Base-by-base conservation (phyloP, 805 yeast genomes). In the Starmerella vaccinii region DNA sequence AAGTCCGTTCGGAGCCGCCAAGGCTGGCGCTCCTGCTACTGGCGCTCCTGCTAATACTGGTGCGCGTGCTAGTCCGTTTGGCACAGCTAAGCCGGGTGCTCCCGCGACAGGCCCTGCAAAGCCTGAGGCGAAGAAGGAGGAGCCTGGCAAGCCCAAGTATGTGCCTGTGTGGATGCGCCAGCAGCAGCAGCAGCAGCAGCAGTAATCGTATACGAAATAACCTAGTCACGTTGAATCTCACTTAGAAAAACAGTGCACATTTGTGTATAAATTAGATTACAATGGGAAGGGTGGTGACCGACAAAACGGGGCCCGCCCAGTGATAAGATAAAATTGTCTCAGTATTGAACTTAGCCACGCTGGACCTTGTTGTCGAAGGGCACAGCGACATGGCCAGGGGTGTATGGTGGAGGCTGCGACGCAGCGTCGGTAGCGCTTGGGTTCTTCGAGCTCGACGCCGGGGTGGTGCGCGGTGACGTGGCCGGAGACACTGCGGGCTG, bases 1-100 rank as follows among this genome's bases (percentile, higher is more conserved):
- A 8, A 35, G 37, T 19, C 53, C 53, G 9, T 51, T 51, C 41
- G 54, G 52, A 27, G 34, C 33, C 22, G 51, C 54, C 16, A 44
- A 32, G 38, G 27, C 53, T 21, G 48, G 35, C 34, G 37, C 45
- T 34, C 49, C 54, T 24, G 54, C 49, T 21, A n/a, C 41, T 8
- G 50, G 40, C 26, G 54, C 49, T 4, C 24, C 49, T 21, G 39
- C 44, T 10, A 39, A 12, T 19, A 5, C 43, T 46, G 29, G 34
- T 8, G 22, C 26, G 10, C 27, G 21, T n/a, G 42, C 26, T 16
- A 38, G 27, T 18, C 41, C 41, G 18, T 38, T 38, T 18, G 41
- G 41, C 13, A n/a, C 43, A 2, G 47, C 47, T 15, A 38, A 46
- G n/a, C 24, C 47, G 18, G 51, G 46, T 12, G 35, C 46, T 33